Conservation (phyloP, 1,284 basidiomycete species). For the Schizophyllum amplum region DNA sequence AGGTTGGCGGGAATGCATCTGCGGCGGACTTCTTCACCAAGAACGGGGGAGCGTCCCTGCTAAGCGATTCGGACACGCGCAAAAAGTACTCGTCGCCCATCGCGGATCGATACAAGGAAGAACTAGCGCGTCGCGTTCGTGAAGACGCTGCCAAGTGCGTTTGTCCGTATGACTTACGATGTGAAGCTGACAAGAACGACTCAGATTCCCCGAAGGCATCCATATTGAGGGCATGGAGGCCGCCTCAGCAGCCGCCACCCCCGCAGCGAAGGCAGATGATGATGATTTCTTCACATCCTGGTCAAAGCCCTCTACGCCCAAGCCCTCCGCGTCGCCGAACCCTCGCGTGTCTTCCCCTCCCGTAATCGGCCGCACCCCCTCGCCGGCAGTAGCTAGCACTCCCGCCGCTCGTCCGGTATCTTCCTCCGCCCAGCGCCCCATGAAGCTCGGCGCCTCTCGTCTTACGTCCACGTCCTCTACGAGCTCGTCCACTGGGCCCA, state of each 20-base stretch:
- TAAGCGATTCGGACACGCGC: constrained; percentile 75
- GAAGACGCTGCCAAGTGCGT: constrained; percentile 71
- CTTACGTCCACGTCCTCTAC: constrained; percentile 41
- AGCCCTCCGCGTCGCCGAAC: constrained; percentile 41
- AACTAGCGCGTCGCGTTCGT: constrained; percentile 75
- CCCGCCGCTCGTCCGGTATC: constrained; percentile 47
- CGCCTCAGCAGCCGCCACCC: constrained; percentile 26
- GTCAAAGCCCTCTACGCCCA: constrained; percentile 75
- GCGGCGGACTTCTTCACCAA: constrained; percentile 88
- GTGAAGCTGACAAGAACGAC: not conserved
- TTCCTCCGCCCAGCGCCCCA: constrained; percentile 22
- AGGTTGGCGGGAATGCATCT: constrained; percentile 90
- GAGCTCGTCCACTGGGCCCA: constrained; percentile 30
- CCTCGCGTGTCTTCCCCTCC: constrained; percentile 45
- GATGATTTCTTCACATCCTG: constrained; percentile 96
- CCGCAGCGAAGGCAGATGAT: constrained; percentile 44
- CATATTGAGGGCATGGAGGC: constrained; percentile 71
- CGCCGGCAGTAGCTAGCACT: constrained; percentile 42
- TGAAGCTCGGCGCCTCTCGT: constrained; percentile 46
- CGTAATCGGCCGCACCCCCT: constrained; percentile 38
- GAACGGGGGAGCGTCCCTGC: constrained; percentile 69
- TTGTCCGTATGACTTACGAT: not conserved
- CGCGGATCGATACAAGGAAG: constrained; percentile 89
- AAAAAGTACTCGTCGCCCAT: constrained; percentile 84
- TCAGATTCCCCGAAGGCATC: constrained; percentile 70